Evolutionary conservation across 495 filamentous ascomycete species (phyloP).

Genomic region (Hypoxylon cercidicola): DNA sequence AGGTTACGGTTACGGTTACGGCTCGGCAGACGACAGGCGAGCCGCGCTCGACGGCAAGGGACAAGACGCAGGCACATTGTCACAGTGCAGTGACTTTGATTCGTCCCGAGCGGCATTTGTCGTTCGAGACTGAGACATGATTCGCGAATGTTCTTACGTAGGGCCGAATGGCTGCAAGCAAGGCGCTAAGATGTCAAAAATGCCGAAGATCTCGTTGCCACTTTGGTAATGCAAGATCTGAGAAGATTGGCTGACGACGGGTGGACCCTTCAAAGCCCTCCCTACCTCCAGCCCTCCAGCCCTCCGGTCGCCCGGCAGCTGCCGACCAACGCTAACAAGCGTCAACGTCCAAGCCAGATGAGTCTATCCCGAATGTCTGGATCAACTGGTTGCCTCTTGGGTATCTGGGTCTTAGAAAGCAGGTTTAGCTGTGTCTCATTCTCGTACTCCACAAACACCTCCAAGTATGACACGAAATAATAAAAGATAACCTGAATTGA

Average conservation of each 20-base stretch:
- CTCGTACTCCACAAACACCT: too few species aligned
- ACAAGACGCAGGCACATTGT: constrained; percentile 42
- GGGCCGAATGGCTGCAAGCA: constrained; percentile 41
- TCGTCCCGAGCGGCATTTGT: constrained; percentile 39
- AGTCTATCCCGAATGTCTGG: too few species aligned
- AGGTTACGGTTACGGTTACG: constrained; percentile 35
- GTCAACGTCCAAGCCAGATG: too few species aligned
- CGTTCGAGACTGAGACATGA: constrained; percentile 45
- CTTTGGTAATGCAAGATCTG: constrained; percentile 44
- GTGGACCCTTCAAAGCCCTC: constrained; percentile 8
- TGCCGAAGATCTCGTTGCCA: constrained; percentile 46
- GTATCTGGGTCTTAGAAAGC: too few species aligned
- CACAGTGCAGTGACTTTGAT: constrained; percentile 37
- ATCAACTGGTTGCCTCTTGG: not conserved
- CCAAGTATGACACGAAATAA: too few species aligned
- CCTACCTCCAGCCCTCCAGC: not conserved
- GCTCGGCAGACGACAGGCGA: constrained; percentile 43
- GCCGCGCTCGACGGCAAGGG: constrained; percentile 31
- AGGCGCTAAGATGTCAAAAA: constrained; percentile 43
- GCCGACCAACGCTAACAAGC: constrained; percentile 21
- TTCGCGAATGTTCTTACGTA: constrained; percentile 38
- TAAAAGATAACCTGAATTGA: not conserved
- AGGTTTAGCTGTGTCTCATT: too few species aligned
- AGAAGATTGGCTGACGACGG: constrained; percentile 28
- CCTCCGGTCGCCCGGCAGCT: constrained; percentile 38